Percentiles rank a stretch among this genome's conserved stretches.
Conservation (phyloP, 495 filamentous ascomycete species). For the Penicillium tannophilum region DNA sequence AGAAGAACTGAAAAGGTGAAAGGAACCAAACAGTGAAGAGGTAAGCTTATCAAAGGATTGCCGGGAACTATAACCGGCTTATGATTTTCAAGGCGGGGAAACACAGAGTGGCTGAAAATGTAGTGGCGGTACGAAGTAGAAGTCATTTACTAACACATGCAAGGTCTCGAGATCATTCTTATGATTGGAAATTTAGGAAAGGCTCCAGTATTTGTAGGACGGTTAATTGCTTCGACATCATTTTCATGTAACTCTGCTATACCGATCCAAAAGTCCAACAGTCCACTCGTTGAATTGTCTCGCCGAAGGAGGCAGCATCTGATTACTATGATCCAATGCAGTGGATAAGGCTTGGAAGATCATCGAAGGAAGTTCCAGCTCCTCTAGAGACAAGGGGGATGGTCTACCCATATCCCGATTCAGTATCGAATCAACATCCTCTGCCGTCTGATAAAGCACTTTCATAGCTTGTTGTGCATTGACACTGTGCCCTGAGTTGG, state of each 20-base stretch:
- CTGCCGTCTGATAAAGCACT: conserved; percentile 58
- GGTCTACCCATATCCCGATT: conserved; percentile 47
- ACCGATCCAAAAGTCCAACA: conserved; percentile 62
- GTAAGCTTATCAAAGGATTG: too few relatives aligned
- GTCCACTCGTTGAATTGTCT: conserved; percentile 64
- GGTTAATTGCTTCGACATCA: background rate
- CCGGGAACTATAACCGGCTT: too few relatives aligned
- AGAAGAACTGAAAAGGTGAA: too few relatives aligned
- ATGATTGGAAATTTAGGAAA: too few relatives aligned
- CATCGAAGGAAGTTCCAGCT: conserved; percentile 58
- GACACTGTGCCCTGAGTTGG: conserved; percentile 35
- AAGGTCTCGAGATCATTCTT: too few relatives aligned
- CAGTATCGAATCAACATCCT: conserved; percentile 55
- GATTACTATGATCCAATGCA: conserved; percentile 51
- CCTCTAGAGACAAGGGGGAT: conserved; percentile 58
- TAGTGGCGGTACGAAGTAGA: too few relatives aligned
- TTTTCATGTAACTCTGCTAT: conserved; percentile 8
- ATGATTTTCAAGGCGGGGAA: too few relatives aligned
- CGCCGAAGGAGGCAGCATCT: conserved; percentile 56
- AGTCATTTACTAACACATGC: too few relatives aligned
- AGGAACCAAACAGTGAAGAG: too few relatives aligned
- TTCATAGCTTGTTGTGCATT: conserved; percentile 61
- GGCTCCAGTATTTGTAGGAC: background rate
- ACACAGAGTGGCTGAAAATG: too few relatives aligned
- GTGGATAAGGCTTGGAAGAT: conserved; percentile 48